These are phyloP conservation scores for Tulasnella sp. DNA, from an alignment of 768 basidiomycete genomes.

Conservation along the genomic window DNA sequence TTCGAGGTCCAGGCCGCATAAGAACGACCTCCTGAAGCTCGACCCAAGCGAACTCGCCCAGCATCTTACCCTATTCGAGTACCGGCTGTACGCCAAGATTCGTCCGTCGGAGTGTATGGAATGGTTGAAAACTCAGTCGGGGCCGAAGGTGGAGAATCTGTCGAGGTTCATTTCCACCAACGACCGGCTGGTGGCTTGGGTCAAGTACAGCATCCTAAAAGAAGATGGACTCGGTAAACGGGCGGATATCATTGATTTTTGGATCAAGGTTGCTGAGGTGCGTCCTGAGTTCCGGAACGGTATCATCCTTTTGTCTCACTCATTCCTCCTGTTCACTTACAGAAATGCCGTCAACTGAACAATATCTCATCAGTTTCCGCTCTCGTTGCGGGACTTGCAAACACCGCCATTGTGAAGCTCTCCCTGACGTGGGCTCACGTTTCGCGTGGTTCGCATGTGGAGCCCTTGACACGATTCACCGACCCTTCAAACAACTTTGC, in stretches of 20 bases:
- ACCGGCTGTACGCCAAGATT: conserved; percentile 63
- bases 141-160: conserved; percentile 46
- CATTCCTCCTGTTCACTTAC: background rate
- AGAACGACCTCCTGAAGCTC: conserved; percentile 60
- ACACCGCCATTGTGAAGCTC: conserved; percentile 12
- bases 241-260: conserved; percentile 61
- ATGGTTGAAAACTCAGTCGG: conserved; percentile 48
- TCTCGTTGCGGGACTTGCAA: conserved; percentile 17
- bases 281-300: background rate
- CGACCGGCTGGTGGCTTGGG: conserved; percentile 64
- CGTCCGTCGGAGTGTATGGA: conserved; percentile 68
- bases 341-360: conserved; percentile 23
- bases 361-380: conserved; percentile 20
- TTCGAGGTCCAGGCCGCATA: conserved; percentile 48
- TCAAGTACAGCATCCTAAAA: conserved; percentile 58
- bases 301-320: too few species aligned
- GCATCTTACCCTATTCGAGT: conserved; percentile 76
- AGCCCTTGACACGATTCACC: conserved; percentile 16
- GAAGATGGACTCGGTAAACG: conserved; percentile 52
- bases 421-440: conserved; percentile 24
- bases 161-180: conserved; percentile 51
- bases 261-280: conserved; percentile 78
- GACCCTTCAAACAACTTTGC: conserved; percentile 26
- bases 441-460: background rate
- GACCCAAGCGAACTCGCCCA: conserved; percentile 70